Base-by-base conservation (phyloP, 805 yeast genomes). In the Hagleromyces aurorensis region DNA sequence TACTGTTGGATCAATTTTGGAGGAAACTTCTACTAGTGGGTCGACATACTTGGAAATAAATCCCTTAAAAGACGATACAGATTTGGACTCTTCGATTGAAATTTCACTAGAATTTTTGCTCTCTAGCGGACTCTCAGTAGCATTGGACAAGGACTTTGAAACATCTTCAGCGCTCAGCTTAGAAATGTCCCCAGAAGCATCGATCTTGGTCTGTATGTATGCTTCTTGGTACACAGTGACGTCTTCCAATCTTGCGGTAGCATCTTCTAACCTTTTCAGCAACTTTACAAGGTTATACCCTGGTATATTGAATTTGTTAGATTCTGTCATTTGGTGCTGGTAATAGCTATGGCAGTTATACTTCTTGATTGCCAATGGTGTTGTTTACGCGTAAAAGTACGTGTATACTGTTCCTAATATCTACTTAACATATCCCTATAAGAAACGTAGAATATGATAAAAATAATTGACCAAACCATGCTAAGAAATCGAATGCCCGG, bases 191-290 rank as follows among this genome's bases (percentile, higher is more conserved):
- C 46, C 43, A 4, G 52, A 33, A 3, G 36, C 44, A n/a, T 43
- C 42, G n/a, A 56, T 36, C 25, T 55, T 56, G 4, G 56, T 29
- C 33, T 59, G 62, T 30, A 63, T 48, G 27, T 70, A 65, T 21
- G 72, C 74, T 44, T 78, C 83, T 51, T 84, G 94, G 54, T 69
- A 77, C 30, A 80, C 69, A 17, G 93, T 83, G 25, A 86, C 75
- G 55, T 86, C 96, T 50, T 86, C 96, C 44, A 86, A 72, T 27
- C 96, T 75, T 5, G 94, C 78, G 7, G 96, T 84, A 19, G 96
- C 96, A 10, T 94, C 89, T 57, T 86, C 96, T 46, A 86, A 71
- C 43, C 94, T 70, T 57, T 78, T 78, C 59, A 78, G 62, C 32
- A 86, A 69, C 25, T 94, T 86, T 23, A 82, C 82, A 40, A 86